These are phyloP conservation scores for Hura crepitans DNA, from an alignment of 441 rosid genomes.

Conservation along the genomic window DNA sequence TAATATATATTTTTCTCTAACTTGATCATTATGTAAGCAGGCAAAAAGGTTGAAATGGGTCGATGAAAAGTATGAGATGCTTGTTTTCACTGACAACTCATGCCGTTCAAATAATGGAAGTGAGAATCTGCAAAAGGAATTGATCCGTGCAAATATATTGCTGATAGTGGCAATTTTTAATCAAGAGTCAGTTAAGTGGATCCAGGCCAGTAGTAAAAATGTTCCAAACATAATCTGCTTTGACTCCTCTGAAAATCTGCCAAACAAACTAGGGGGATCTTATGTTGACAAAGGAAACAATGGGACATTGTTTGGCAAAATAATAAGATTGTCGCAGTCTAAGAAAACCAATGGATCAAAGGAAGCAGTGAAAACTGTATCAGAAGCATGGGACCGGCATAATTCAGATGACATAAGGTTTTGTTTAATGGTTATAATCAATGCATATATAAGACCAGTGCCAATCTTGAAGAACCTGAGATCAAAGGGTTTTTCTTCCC, in stretches of 20 bases:
- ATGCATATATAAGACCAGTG: constrained; percentile 74
- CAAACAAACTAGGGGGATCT: constrained; percentile 59
- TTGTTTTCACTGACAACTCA: constrained; percentile 45
- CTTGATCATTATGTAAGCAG: constrained; percentile 26
- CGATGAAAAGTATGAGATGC: constrained; percentile 69
- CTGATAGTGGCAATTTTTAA: constrained; percentile 49
- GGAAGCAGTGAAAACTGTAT: constrained; percentile 55
- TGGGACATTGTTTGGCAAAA: constrained; percentile 33
- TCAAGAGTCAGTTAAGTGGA: constrained; percentile 59
- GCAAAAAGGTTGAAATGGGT: constrained; percentile 79
- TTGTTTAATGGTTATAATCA: constrained; percentile 69
- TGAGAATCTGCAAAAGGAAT: constrained; percentile 36
- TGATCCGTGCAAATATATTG: constrained; percentile 51
- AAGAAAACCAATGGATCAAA: constrained; percentile 37
- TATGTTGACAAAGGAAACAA: constrained; percentile 30
- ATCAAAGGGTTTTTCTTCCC: constrained; percentile 80
- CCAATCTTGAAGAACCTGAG: constrained; percentile 67
- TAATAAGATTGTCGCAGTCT: constrained; percentile 24
- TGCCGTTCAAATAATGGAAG: constrained; percentile 27
- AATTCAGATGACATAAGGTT: constrained; percentile 86
- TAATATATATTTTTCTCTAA: background rate
- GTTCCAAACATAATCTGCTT: constrained; percentile 63
- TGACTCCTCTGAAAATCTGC: constrained; percentile 44
- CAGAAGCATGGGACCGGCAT: constrained; percentile 71
- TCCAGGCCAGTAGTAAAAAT: constrained; percentile 34